phyloP scores from a whole-genome alignment of 148 eudicot genomes.

The Chenopodium album region DNA sequence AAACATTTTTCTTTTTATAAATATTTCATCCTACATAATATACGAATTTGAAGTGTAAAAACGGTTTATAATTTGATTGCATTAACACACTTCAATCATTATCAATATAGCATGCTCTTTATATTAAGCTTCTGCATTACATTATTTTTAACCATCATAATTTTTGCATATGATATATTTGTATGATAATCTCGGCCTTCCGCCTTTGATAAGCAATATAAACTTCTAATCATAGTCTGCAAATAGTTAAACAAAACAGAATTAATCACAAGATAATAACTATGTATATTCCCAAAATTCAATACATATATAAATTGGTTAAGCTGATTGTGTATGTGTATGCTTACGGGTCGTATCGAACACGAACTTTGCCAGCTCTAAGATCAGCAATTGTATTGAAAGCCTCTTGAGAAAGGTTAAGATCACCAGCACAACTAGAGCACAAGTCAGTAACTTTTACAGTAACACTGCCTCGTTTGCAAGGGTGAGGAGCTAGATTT shows the following conservation, averaged over 20 bases:
- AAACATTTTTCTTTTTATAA: no score
- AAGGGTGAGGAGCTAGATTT: slow-evolving; percentile 19
- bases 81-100: background rate
- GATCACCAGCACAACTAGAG: slow-evolving; percentile 16
- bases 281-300: no score
- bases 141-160: background rate
- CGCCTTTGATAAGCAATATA: background rate
- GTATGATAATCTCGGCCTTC: background rate
- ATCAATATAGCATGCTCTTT: background rate
- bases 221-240: background rate
- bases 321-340: background rate
- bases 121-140: background rate
- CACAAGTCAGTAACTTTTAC: slow-evolving; percentile 11
- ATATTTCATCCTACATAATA: no score
- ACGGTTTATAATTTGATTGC: no score
- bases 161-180: no score
- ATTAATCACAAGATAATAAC: background rate
- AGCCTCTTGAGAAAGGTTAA: slow-evolving; percentile 23
- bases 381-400: slow-evolving; percentile 11
- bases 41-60: no score
- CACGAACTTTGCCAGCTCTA: slow-evolving; percentile 20
- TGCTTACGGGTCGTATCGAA: slow-evolving; percentile 21
- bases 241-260: background rate
- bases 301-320: no score
- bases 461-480: slow-evolving; percentile 15